A percentile compares a stretch with the other conserved stretches of the same genome.
Conservation (phyloP, 2,329 filamentous ascomycete species). For the Beauveria caledonica region DNA sequence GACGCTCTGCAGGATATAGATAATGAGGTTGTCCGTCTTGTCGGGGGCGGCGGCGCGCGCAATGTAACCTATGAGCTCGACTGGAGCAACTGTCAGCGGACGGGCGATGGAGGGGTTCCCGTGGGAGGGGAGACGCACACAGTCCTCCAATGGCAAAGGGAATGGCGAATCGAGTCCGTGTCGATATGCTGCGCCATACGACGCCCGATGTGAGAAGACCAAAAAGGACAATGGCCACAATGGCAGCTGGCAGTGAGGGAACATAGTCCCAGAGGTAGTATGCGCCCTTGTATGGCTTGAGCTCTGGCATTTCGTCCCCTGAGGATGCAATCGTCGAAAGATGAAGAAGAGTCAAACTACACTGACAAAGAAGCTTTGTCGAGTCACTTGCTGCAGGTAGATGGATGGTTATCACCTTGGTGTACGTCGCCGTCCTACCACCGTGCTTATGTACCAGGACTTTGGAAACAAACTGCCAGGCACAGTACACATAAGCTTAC, state of each 20-base stretch:
- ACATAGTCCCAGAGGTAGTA: slow-evolving; percentile 28
- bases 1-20: slow-evolving; percentile 34
- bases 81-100: slow-evolving; percentile 19
- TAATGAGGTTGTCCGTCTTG: slow-evolving; percentile 23
- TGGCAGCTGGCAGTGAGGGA: slow-evolving; percentile 37
- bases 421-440: too few species aligned
- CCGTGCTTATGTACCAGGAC: too few species aligned
- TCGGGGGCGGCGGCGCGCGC: slow-evolving; percentile 23
- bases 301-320: slow-evolving; percentile 19
- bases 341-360: too few species aligned
- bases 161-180: slow-evolving; percentile 42
- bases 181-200: slow-evolving; percentile 34
- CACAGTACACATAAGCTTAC: neutral
- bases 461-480: too few species aligned
- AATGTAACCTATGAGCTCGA: slow-evolving; percentile 36
- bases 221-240: slow-evolving; percentile 39
- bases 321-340: too few species aligned
- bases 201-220: slow-evolving; percentile 31
- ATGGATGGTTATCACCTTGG: too few species aligned
- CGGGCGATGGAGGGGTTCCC: neutral
- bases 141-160: slow-evolving; percentile 39
- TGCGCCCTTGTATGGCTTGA: slow-evolving; percentile 21
- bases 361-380: too few species aligned
- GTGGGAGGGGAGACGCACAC: slow-evolving; percentile 29
- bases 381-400: too few species aligned